Percentiles rank a stretch among this genome's conserved stretches.
Conservation (phyloP, 192 early-diverging fungal species). For the Podila minutissima region DNA sequence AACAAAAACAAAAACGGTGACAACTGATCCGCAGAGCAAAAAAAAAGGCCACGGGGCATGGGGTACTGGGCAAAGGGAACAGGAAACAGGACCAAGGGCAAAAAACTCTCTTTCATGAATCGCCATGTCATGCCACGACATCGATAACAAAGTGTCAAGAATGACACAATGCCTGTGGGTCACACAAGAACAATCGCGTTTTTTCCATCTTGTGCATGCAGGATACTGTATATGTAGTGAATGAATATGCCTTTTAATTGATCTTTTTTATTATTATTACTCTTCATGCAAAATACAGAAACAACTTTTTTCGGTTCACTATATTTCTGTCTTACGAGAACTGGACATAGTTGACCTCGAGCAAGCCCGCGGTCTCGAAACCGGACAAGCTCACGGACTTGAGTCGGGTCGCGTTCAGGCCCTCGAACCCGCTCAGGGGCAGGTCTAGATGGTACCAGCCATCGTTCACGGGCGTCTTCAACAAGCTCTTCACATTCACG, state of each 20-base stretch:
- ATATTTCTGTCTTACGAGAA: not conserved
- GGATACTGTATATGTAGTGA: not conserved
- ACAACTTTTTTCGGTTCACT: no score
- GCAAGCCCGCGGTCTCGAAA: not conserved
- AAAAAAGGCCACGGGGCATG: no score
- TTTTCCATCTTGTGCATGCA: not conserved
- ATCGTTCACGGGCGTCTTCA: not conserved
- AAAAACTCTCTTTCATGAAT: not conserved
- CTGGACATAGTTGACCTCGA: not conserved
- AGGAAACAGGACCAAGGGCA: no score
- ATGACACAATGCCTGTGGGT: no score
- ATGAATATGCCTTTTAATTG: not conserved
- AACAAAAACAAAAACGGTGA: no score
- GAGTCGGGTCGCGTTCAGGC: not conserved
- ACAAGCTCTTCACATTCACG: not conserved
- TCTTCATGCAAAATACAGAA: no score
- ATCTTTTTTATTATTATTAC: no score
- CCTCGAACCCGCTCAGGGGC: not conserved
- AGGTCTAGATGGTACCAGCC: conserved; percentile 3
- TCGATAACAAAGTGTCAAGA: not conserved
- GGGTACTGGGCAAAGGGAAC: no score
- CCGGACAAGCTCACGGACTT: not conserved
- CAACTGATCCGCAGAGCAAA: no score
- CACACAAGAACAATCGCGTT: not conserved
- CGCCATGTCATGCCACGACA: not conserved